Conservation (phyloP, 1,139 yeast genomes). For the Ashbya aceris region DNA sequence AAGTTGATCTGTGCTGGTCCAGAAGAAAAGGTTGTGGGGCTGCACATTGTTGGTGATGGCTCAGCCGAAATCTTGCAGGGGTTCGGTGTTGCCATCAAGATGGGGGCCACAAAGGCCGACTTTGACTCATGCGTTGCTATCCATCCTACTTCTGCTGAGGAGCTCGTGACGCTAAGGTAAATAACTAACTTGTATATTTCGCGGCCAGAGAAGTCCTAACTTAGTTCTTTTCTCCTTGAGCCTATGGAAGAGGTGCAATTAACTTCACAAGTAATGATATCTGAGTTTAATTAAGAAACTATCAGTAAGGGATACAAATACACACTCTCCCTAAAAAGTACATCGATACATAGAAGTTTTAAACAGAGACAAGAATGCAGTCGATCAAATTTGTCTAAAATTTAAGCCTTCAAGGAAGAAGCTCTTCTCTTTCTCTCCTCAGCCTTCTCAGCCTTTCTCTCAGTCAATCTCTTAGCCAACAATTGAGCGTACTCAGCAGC, state of each 20-base stretch:
- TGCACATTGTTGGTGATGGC: slow-evolving; percentile 84
- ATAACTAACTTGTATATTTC: not conserved
- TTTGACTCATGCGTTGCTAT: slow-evolving; percentile 95
- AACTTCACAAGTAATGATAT: slow-evolving; percentile 7
- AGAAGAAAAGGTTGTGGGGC: slow-evolving; percentile 89
- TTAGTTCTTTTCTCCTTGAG: not conserved
- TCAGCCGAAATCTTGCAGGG: slow-evolving; percentile 95
- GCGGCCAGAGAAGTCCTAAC: not conserved
- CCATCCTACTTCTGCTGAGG: slow-evolving; percentile 98
- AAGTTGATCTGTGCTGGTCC: slow-evolving; percentile 70
- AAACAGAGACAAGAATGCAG: slow-evolving; percentile 8
- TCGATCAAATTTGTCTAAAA: slow-evolving; percentile 8
- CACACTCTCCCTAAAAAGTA: slow-evolving; percentile 14
- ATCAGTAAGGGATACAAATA: slow-evolving; percentile 9
- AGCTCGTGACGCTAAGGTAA: slow-evolving; percentile 76
- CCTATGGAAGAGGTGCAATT: not conserved
- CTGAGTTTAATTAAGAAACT: slow-evolving; percentile 9
- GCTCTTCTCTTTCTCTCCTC: slow-evolving; percentile 99
- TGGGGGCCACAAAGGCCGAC: slow-evolving; percentile 96
- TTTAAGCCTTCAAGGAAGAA: slow-evolving; percentile 86
- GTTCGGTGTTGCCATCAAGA: slow-evolving; percentile 92
- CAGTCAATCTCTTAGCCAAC: slow-evolving; percentile 96
- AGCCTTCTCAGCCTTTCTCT: slow-evolving; percentile 97
- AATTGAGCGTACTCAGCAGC: slow-evolving; percentile 99
- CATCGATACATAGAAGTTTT: slow-evolving; percentile 9